A percentile compares a stretch with the other conserved stretches of the same genome.
Evolutionary conservation across 805 yeast genomes (phyloP).

Genomic region (Zygotorulaspora danielsina): DNA sequence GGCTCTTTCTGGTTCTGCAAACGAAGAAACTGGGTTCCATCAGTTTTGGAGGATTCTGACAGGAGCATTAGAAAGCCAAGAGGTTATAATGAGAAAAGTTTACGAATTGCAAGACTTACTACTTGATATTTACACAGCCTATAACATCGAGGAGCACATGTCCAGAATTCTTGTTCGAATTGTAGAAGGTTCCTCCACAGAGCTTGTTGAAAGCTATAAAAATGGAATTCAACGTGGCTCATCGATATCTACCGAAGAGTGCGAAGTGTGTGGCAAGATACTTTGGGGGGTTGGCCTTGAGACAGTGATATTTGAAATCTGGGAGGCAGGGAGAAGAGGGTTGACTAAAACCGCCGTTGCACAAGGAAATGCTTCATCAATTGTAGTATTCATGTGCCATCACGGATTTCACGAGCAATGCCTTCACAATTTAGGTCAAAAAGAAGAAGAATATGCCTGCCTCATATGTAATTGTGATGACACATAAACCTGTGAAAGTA

Average conservation of each 20-base stretch:
- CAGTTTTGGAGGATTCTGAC: conserved; percentile 55
- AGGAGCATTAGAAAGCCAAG: conserved; percentile 48
- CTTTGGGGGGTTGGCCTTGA: conserved; percentile 66
- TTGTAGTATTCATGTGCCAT: conserved; percentile 28
- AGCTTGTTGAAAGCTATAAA: conserved; percentile 43
- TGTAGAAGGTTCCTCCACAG: conserved; percentile 52
- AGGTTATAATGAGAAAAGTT: conserved; percentile 46
- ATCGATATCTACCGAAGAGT: conserved; percentile 51
- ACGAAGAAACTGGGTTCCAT: conserved; percentile 17
- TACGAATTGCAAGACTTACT: conserved; percentile 58
- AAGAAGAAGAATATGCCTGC: conserved; percentile 17
- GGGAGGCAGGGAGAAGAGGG: conserved; percentile 47
- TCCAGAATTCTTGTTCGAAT: conserved; percentile 48
- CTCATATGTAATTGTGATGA: conserved; percentile 18
- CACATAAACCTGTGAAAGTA: neutral
- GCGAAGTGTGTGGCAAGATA: conserved; percentile 72
- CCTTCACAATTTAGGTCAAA: conserved; percentile 30
- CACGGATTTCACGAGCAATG: conserved; percentile 33
- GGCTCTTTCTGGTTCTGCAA: conserved; percentile 18
- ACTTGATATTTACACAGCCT: conserved; percentile 59
- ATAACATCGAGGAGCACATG: conserved; percentile 58
- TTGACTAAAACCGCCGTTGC: neutral
- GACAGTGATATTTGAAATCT: conserved; percentile 46
- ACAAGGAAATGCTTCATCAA: conserved; percentile 1
- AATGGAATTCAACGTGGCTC: conserved; percentile 54